Conservation (phyloP, 768 basidiomycete species). For the Baorangia bicolor region DNA sequence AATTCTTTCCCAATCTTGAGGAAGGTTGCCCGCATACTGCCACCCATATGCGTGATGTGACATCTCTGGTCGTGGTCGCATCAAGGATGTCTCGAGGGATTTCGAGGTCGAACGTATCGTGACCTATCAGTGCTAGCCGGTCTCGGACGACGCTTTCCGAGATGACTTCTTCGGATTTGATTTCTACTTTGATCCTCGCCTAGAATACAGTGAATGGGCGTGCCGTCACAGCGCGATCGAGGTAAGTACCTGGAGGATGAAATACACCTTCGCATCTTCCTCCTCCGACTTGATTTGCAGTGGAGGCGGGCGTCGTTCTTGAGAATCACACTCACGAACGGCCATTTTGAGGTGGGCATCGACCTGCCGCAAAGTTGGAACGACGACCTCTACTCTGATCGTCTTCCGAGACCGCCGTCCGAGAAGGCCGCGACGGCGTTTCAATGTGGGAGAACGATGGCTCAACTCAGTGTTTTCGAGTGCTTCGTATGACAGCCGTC, state of each 20-base stretch:
- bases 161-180: conserved; percentile 5
- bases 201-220: not conserved
- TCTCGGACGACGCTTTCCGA: conserved; percentile 6
- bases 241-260: conserved; percentile 3
- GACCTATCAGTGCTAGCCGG: conserved; percentile 2
- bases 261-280: not conserved
- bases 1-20: conserved; percentile 5
- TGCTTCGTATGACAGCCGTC: conserved; percentile 6
- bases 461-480: not conserved
- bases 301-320: not conserved
- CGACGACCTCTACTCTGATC: conserved; percentile 9
- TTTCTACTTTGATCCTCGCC: conserved; percentile 10
- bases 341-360: not conserved
- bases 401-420: conserved; percentile 1
- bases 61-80: not conserved
- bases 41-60: conserved; percentile 10
- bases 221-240: not conserved
- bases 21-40: conserved; percentile 1
- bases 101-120: conserved; percentile 9
- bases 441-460: not conserved
- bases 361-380: conserved; percentile 2
- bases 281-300: conserved; percentile 7
- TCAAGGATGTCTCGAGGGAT: conserved; percentile 4
- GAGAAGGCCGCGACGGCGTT: conserved; percentile 7
- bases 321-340: conserved; percentile 2